Conservation (phyloP, 192 early-diverging fungal species). For the Coemansia sp. region DNA sequence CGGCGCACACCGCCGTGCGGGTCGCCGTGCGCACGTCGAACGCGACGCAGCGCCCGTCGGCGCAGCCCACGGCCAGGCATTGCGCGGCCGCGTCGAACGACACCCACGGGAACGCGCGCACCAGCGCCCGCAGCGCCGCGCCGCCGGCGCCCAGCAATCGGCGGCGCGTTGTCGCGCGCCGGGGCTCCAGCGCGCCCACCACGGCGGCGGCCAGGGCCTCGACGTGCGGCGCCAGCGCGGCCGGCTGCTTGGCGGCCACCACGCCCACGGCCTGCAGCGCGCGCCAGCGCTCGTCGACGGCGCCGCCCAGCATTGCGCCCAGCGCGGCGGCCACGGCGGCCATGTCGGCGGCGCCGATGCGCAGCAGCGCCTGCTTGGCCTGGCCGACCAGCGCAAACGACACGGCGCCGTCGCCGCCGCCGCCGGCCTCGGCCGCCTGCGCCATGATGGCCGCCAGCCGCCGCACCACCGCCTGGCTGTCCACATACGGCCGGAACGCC, state of each 20-base stretch:
- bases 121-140: conserved; percentile 42
- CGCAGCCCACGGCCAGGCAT: conserved; percentile 32
- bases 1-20: conserved; percentile 32
- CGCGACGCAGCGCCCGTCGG: conserved; percentile 35
- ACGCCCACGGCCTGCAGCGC: conserved; percentile 45
- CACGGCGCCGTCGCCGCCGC: conserved; percentile 12
- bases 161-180: conserved; percentile 30
- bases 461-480: conserved; percentile 35
- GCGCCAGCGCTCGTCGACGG: conserved; percentile 23
- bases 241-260: conserved; percentile 29
- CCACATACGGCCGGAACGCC: conserved; percentile 43
- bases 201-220: conserved; percentile 28
- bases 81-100: conserved; percentile 42
- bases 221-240: conserved; percentile 23
- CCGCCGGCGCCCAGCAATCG: conserved; percentile 41
- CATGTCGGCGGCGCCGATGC: conserved; percentile 30
- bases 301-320: conserved; percentile 13
- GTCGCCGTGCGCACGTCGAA: conserved; percentile 47
- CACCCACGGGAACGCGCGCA: conserved; percentile 37
- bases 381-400: conserved; percentile 38
- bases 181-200: conserved; percentile 41
- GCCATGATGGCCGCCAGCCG: conserved; percentile 29
- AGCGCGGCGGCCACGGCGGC: conserved; percentile 21
- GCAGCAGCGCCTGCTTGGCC: conserved; percentile 45
- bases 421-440: conserved; percentile 12